Base-by-base conservation (phyloP, 805 yeast genomes). In the Yarrowia deformans region DNA sequence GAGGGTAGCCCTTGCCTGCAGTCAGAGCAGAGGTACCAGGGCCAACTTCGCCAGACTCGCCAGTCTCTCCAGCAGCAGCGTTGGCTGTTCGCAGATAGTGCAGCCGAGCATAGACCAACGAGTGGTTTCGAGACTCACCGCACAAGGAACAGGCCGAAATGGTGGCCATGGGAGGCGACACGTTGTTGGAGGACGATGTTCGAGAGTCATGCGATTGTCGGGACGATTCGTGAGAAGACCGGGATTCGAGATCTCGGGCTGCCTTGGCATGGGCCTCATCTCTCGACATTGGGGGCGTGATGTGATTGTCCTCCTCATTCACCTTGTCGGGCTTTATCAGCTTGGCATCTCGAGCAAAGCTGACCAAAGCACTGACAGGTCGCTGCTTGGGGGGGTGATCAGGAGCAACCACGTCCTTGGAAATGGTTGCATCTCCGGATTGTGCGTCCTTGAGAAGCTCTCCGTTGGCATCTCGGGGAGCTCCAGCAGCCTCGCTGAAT, bases 141-240 rank as follows among this genome's bases (percentile, higher is more conserved):
- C 98, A 94, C 52, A 94, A 81, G 5, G 93, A 83, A 79, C 98
- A 94, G 6, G 93, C 87, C 1, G 87, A 86, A 64, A 84, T 82
- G 29, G 90, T 84, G 0, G 97, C 97, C 18, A 90, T 87, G 0
- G 97, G 94, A 8, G 87, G 88, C 2, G 68, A 35, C 23, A 48
- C 55, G 42, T n/a, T n/a, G 45, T 45, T 46, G 46, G 56, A 39
- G 23, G 45, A 34, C 23, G 55, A 39, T 4, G 56, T 19, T 35
- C 56, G 56, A 48, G 68, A 48, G 23, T 56, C 63, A 16, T 40
- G 61, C 19, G 61, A 55, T n/a, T 55, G 46, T 49, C 45, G 2
- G 13, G 56, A 49, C 54, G 54, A 35, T 8, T 63, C 68, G 45
- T 56, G 48, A 7, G 64, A 56, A 2, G 49, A 29, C 13, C 64